Conservation (phyloP, 345 rosid species). For the Jatropha curcas region DNA sequence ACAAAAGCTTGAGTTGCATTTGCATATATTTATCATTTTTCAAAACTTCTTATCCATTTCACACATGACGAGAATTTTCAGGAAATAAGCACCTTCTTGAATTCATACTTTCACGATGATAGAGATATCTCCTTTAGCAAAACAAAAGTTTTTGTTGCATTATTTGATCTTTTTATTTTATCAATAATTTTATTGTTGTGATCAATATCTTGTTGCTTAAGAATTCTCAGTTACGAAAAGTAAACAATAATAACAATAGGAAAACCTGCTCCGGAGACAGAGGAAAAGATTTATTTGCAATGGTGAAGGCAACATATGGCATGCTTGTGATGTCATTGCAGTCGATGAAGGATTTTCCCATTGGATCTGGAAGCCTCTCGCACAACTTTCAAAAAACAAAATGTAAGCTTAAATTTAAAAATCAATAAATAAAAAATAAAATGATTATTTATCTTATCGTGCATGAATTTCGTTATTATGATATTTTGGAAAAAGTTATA, state of each 20-base stretch:
- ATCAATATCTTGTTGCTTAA: background rate
- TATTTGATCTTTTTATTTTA: no score
- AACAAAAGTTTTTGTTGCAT: background rate
- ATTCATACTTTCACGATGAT: background rate
- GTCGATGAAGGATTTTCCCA: slow-evolving; percentile 44
- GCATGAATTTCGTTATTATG: background rate
- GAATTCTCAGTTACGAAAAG: background rate
- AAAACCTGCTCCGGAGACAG: slow-evolving; percentile 52
- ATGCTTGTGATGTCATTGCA: slow-evolving; percentile 37
- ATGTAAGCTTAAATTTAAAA: background rate
- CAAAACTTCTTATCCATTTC: no score
- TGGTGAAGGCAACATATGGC: slow-evolving; percentile 53
- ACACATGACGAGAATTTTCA: background rate
- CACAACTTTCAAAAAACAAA: slow-evolving; percentile 41
- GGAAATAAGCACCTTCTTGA: no score
- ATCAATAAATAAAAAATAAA: background rate
- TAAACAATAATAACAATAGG: background rate
- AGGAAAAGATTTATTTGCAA: slow-evolving; percentile 44
- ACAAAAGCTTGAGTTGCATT: background rate
- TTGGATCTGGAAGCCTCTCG: slow-evolving; percentile 48
- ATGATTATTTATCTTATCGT: background rate
- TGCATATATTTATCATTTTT: no score
- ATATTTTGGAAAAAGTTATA: background rate
- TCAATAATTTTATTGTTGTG: background rate
- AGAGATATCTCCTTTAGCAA: background rate